phyloP scores from a whole-genome alignment of 2,329 filamentous ascomycete genomes.

The Neurospora sp. region DNA sequence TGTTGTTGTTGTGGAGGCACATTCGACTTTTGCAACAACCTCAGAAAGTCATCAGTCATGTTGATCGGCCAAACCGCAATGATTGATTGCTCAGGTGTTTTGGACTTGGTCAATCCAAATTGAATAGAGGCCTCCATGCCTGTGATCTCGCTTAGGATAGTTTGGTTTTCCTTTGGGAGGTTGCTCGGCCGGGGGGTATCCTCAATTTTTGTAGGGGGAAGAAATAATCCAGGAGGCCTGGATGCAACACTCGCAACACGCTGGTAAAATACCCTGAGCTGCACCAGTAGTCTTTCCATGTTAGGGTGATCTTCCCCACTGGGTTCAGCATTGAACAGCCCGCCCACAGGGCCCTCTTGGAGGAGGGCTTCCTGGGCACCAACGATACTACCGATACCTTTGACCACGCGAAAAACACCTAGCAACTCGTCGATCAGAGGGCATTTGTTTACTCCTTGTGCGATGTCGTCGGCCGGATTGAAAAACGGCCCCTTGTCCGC shows the following conservation, averaged over 20 bases:
- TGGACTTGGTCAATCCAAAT: conserved; percentile 1
- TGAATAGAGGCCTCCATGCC: conserved; percentile 5
- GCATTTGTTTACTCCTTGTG: background rate
- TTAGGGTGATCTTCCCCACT: background rate
- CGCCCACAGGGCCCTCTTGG: conserved; percentile 9
- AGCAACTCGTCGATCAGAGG: conserved; percentile 12
- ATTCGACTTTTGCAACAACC: conserved; percentile 5
- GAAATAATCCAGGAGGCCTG: background rate
- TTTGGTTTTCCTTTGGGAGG: background rate
- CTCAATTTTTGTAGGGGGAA: background rate
- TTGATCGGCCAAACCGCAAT: conserved; percentile 14
- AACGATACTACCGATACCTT: conserved; percentile 14
- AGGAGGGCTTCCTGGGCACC: conserved; percentile 9
- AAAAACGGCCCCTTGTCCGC: conserved; percentile 9
- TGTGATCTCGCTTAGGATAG: conserved; percentile 9
- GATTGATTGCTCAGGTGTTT: conserved; percentile 12
- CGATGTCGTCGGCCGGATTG: background rate
- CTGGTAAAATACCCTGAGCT: conserved; percentile 5
- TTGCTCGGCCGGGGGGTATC: background rate
- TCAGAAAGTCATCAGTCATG: conserved; percentile 9
- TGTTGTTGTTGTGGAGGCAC: background rate
- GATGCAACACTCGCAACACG: background rate
- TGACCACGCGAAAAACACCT: conserved; percentile 15
- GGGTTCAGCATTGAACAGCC: conserved; percentile 6
- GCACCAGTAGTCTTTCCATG: conserved; percentile 6